phyloP scores from a whole-genome alignment of 2,329 filamentous ascomycete genomes.

The Aspergillus sp. region DNA sequence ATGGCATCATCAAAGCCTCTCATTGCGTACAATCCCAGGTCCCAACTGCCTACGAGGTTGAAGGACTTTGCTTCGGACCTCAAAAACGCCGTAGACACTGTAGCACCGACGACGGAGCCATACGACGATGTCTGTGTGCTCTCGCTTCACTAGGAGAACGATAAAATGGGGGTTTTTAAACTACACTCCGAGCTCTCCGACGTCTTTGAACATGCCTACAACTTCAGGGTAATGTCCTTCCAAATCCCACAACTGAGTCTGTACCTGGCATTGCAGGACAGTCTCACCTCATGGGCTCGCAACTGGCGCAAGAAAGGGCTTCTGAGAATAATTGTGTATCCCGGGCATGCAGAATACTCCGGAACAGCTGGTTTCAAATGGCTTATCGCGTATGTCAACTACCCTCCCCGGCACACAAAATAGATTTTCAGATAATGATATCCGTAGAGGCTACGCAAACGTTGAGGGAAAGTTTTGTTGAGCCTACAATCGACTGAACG shows the following conservation, averaged over 20 bases:
- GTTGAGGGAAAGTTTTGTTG: too few relatives aligned
- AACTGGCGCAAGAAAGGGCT: too few relatives aligned
- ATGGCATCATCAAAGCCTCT: neutral
- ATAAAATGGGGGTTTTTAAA: neutral
- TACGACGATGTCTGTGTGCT: neutral
- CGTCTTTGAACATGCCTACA: neutral
- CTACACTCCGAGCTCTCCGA: neutral
- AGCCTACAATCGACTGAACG: too few relatives aligned
- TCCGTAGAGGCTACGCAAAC: neutral
- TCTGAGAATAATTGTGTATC: neutral
- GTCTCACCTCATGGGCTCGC: neutral
- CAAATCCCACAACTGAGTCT: neutral
- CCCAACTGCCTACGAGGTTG: neutral
- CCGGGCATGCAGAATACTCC: neutral
- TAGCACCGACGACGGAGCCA: neutral
- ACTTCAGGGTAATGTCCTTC: neutral
- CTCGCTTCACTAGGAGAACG: neutral
- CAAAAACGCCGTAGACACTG: neutral
- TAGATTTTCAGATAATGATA: neutral
- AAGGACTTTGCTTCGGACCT: neutral
- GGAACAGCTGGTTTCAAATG: neutral
- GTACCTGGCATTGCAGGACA: neutral
- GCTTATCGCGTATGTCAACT: neutral
- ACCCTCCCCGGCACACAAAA: too few relatives aligned
- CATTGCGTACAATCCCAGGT: neutral